Percentiles rank a stretch among this genome's conserved stretches.
Conservation (phyloP, 352 stramenopile species). For the Thraustotheca clavata region DNA sequence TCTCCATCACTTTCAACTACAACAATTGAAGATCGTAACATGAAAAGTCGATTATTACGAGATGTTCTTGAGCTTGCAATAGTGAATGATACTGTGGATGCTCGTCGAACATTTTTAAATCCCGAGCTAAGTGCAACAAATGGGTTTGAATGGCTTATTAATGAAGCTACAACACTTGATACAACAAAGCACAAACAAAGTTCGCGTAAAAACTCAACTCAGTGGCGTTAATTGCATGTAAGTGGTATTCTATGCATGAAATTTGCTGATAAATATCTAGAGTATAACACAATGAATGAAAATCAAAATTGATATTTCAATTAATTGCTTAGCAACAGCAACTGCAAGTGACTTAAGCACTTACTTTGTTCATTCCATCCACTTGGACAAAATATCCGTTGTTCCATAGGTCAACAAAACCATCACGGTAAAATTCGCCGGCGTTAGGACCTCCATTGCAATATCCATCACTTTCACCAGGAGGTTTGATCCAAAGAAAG, state of each 20-base stretch:
- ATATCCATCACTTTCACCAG: slow-evolving; percentile 38
- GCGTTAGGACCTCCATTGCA: slow-evolving; percentile 39
- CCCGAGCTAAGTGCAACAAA: slow-evolving; percentile 46
- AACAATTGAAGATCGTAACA: slow-evolving; percentile 61
- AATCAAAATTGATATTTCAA: too few species aligned
- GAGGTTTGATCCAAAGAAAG: slow-evolving; percentile 39
- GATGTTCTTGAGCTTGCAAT: slow-evolving; percentile 65
- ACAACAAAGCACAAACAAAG: slow-evolving; percentile 44
- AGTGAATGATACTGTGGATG: slow-evolving; percentile 35
- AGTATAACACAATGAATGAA: too few species aligned
- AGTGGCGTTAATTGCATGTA: slow-evolving; percentile 40
- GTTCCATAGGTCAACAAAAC: slow-evolving; percentile 51
- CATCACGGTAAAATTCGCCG: slow-evolving; percentile 40
- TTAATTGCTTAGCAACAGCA: too few species aligned
- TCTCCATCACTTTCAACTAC: slow-evolving; percentile 67
- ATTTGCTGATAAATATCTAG: too few species aligned
- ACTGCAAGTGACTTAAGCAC: too few species aligned
- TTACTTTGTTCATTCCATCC: slow-evolving; percentile 9
- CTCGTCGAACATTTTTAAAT: slow-evolving; percentile 31
- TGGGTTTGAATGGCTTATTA: slow-evolving; percentile 64
- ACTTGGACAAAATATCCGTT: slow-evolving; percentile 28
- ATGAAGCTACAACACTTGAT: slow-evolving; percentile 47
- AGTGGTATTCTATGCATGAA: not conserved
- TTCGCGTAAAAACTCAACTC: slow-evolving; percentile 31
- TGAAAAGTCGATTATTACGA: slow-evolving; percentile 63